Evolutionary conservation across 352 stramenopile species (phyloP), one percentile per base, ranked within the genome.

Genomic region (Phytopythium delawarense): DNA sequence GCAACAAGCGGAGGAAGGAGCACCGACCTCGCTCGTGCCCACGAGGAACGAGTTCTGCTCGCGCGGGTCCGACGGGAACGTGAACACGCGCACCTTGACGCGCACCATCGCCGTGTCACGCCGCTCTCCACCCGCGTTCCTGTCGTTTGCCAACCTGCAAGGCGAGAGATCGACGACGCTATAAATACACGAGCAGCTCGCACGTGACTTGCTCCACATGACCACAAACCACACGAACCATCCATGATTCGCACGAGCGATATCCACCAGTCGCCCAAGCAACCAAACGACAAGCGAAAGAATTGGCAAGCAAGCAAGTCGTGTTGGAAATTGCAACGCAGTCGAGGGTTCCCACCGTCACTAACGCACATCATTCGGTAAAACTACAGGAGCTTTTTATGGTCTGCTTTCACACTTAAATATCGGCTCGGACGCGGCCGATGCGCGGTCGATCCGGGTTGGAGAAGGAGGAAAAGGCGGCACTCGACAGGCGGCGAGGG

Each of bases 21-120:
- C 6, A 28, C 61, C 20, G 45, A 89, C 81, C 70, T 90, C 74
- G 42, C 76, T 71, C 0, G 80, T 91, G 48, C 84, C 84, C 23
- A 93, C 80, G 28, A 93, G 62, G 48, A 88, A 93, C 30, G 84
- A 91, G 59, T 93, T 90, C 64, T 93, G 80, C 65, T 75, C 69
- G 55, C 67, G 75, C 21, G 79, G 79, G 57, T 85, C 75, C 2
- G 83, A 89, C 7, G 76, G 71, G 67, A 91, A 90, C 42, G 80
- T 89, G 71, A 93, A 90, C 61, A 91, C 84, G 49, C 79, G 78
- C 20, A 93, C 68, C 63, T 93, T 93, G 32, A 92, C 67, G n/a
- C 65, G 70, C 44, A 80, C 69, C 64, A 86, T 78, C 12, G n/a
- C 12, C 2, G 20, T 16, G 12, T 49, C 28, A 32, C 28, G 28